Conservation (phyloP, 2,329 filamentous ascomycete genomes). For the Colletotrichum lindemuthianum region DNA sequence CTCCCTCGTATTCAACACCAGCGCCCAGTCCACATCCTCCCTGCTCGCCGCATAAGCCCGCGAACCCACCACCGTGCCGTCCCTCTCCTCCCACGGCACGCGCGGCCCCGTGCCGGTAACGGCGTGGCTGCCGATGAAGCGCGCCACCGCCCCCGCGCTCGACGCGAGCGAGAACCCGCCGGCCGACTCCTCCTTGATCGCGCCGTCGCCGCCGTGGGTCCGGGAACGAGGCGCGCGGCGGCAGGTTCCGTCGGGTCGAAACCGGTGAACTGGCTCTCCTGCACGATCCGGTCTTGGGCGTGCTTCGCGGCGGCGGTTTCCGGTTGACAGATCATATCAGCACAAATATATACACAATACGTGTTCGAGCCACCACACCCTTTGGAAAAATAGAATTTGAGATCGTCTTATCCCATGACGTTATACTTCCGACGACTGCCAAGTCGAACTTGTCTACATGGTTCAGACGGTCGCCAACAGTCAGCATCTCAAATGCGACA, state of each 20-base stretch:
- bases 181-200: constrained; percentile 35
- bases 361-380: not conserved
- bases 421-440: not conserved
- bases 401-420: too few species aligned
- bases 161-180: constrained; percentile 29
- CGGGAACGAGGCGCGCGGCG: not conserved
- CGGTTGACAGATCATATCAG: not conserved
- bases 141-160: constrained; percentile 21
- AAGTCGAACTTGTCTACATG: too few species aligned
- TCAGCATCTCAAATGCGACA: not conserved
- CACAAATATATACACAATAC: not conserved
- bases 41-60: constrained; percentile 8
- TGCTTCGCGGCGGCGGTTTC: constrained; percentile 23
- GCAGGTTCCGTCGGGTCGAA: constrained; percentile 25
- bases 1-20: constrained; percentile 26
- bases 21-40: constrained; percentile 26
- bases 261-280: constrained; percentile 29
- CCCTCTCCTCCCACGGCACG: not conserved
- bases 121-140: constrained; percentile 34
- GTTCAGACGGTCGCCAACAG: too few species aligned
- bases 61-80: constrained; percentile 13
- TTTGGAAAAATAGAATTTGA: too few species aligned
- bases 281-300: constrained; percentile 27
- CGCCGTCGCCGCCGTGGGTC: constrained; percentile 33
- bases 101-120: constrained; percentile 21